Conservation (phyloP, 2,329 filamentous ascomycete genomes). For the Lecanoromycetidae sp. region DNA sequence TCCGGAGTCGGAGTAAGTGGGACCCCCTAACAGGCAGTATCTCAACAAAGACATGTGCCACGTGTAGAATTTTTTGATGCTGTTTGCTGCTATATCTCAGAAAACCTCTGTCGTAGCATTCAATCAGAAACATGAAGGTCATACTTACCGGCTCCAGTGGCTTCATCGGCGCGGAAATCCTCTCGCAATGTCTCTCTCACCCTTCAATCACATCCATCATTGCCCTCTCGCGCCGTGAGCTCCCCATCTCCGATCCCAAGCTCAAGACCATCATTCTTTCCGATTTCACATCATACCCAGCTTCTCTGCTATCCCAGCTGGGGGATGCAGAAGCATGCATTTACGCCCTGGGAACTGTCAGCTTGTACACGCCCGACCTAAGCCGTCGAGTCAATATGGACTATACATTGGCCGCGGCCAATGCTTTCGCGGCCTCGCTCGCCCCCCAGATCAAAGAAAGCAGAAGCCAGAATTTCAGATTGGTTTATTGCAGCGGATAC, state of each 20-base stretch:
- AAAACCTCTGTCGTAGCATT: no score
- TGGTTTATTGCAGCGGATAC: conserved; percentile 31
- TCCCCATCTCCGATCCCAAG: conserved; percentile 37
- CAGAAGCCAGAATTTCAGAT: conserved; percentile 29
- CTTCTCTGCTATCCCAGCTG: conserved; percentile 31
- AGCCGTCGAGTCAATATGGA: conserved; percentile 24
- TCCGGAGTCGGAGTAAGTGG: no score
- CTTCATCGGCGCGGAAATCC: conserved; percentile 42
- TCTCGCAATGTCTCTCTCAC: conserved; percentile 40
- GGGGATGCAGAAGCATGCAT: conserved; percentile 36
- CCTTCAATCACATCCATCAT: conserved; percentile 41
- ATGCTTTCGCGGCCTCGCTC: conserved; percentile 22
- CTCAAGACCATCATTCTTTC: conserved; percentile 39
- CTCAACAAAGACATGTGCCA: no score
- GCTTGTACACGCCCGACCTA: conserved; percentile 17
- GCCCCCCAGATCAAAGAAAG: conserved; percentile 11
- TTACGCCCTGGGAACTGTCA: conserved; percentile 25
- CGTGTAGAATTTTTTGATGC: no score
- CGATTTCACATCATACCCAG: conserved; percentile 43
- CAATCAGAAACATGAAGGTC: conserved; percentile 51
- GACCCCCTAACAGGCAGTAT: no score
- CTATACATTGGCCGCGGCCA: conserved; percentile 25
- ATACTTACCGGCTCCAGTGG: conserved; percentile 49
- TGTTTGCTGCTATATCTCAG: no score
- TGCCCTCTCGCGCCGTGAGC: conserved; percentile 38